Percentiles rank a stretch among this genome's conserved stretches.
These are phyloP conservation scores for Sporothrix phasma DNA, from an alignment of 2,329 filamentous ascomycete genomes.

Conservation along the genomic window DNA sequence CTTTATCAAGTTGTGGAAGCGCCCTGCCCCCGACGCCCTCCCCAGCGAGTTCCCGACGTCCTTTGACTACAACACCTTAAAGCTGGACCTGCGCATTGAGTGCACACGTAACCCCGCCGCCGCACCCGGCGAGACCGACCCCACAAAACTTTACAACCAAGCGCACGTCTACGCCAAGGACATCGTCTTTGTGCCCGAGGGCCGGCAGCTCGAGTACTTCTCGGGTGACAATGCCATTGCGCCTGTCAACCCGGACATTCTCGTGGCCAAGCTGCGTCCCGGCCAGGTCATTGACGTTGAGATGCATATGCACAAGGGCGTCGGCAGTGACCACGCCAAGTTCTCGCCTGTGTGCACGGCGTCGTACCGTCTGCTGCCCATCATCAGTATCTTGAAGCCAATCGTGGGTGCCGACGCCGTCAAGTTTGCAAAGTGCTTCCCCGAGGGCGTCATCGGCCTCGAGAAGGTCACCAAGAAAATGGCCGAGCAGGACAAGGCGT, in stretches of 20 bases:
- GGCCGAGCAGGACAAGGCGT: slow-evolving; percentile 50
- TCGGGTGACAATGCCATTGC: slow-evolving; percentile 56
- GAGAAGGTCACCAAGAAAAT: slow-evolving; percentile 62
- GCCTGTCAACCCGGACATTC: slow-evolving; percentile 80
- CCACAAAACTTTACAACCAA: slow-evolving; percentile 73
- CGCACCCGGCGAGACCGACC: slow-evolving; percentile 63
- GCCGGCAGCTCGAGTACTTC: slow-evolving; percentile 62
- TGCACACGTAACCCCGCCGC: slow-evolving; percentile 74
- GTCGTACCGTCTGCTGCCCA: slow-evolving; percentile 80
- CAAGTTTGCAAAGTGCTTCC: slow-evolving; percentile 88
- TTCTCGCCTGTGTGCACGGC: slow-evolving; percentile 95
- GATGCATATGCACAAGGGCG: slow-evolving; percentile 91
- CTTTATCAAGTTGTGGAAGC: slow-evolving; percentile 74
- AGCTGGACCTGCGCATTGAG: slow-evolving; percentile 63
- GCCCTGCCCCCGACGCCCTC: slow-evolving; percentile 53
- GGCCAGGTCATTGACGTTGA: slow-evolving; percentile 77
- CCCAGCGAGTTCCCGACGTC: slow-evolving; percentile 35
- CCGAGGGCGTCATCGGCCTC: slow-evolving; percentile 73
- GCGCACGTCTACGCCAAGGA: slow-evolving; percentile 73
- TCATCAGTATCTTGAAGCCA: slow-evolving; percentile 72
- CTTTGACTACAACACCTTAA: slow-evolving; percentile 79
- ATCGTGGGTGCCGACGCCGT: slow-evolving; percentile 79
- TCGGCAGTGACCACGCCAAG: slow-evolving; percentile 90
- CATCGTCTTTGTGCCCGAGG: slow-evolving; percentile 66
- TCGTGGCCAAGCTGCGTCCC: slow-evolving; percentile 88